These are phyloP conservation scores for Candida xiaguanensis DNA, from an alignment of 805 yeast species.

Conservation along the genomic window DNA sequence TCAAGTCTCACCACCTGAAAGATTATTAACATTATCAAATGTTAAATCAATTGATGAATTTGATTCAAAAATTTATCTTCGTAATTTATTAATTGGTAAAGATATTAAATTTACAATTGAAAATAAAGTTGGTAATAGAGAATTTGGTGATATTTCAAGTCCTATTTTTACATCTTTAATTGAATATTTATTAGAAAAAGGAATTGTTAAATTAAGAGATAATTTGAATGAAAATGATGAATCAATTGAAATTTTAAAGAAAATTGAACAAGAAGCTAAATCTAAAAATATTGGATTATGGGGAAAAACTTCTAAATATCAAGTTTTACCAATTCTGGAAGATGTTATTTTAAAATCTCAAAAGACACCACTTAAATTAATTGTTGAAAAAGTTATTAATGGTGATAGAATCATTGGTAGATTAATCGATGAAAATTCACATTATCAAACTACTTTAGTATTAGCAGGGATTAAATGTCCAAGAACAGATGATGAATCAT, in stretches of 20 bases:
- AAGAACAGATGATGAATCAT: constrained; percentile 50
- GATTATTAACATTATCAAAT: constrained; percentile 60
- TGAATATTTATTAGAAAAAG: constrained; percentile 53
- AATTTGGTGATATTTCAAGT: constrained; percentile 67
- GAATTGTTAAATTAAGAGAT: constrained; percentile 61
- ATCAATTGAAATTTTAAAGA: constrained; percentile 34
- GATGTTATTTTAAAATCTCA: constrained; percentile 32
- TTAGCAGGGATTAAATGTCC: constrained; percentile 77
- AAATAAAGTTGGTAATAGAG: constrained; percentile 56
- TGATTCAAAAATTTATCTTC: constrained; percentile 58
- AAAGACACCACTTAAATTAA: constrained; percentile 43
- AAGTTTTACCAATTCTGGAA: constrained; percentile 25
- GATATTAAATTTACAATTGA: constrained; percentile 55
- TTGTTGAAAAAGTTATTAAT: constrained; percentile 71
- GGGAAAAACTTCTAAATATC: constrained; percentile 23
- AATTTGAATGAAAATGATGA: constrained; percentile 41
- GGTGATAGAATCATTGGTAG: constrained; percentile 78
- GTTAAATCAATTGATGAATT: constrained; percentile 53
- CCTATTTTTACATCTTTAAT: constrained; percentile 61
- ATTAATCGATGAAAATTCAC: constrained; percentile 45
- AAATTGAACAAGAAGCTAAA: constrained; percentile 49
- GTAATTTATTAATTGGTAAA: constrained; percentile 63
- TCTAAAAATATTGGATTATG: constrained; percentile 55
- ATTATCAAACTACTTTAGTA: constrained; percentile 55
- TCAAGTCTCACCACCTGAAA: constrained; percentile 49